Percentiles rank a stretch among this genome's conserved stretches.
phyloP scores from a whole-genome alignment of 495 filamentous ascomycete genomes.

The Trichoderma reesei region DNA sequence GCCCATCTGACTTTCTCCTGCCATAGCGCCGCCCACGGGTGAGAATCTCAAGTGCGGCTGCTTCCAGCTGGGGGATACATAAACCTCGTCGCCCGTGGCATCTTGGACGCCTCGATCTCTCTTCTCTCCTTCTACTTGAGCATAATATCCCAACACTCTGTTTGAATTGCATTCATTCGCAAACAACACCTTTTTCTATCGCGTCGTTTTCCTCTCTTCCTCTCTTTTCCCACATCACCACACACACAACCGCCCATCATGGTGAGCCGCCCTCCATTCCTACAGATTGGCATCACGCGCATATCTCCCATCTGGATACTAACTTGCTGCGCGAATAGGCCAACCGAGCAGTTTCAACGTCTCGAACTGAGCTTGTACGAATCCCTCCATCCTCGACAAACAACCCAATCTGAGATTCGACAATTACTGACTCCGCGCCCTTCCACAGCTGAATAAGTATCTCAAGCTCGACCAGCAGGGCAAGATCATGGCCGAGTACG shows the following conservation, averaged over 20 bases:
- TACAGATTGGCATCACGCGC: no score
- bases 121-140: no score
- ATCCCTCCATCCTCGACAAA: neutral
- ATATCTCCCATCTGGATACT: no score
- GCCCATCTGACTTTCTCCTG: no score
- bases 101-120: no score
- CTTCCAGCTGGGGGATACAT: no score
- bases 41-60: no score
- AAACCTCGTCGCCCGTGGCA: no score
- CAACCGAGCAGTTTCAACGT: neutral
- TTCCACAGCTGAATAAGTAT: constrained; percentile 76
- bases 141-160: neutral
- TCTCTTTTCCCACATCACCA: neutral
- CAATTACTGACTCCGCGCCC: constrained; percentile 15
- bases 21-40: no score
- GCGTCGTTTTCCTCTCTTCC: no score
- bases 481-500: constrained; percentile 81
- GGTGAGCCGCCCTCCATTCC: neutral
- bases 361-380: neutral
- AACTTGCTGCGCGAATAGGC: no score
- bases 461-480: constrained; percentile 83
- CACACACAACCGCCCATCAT: neutral
- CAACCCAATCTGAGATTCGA: neutral
- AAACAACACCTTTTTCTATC: neutral
- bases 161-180: neutral